Evolutionary conservation across 1,139 yeast species (phyloP).

Genomic region (Blastobotrys ciferrii): DNA sequence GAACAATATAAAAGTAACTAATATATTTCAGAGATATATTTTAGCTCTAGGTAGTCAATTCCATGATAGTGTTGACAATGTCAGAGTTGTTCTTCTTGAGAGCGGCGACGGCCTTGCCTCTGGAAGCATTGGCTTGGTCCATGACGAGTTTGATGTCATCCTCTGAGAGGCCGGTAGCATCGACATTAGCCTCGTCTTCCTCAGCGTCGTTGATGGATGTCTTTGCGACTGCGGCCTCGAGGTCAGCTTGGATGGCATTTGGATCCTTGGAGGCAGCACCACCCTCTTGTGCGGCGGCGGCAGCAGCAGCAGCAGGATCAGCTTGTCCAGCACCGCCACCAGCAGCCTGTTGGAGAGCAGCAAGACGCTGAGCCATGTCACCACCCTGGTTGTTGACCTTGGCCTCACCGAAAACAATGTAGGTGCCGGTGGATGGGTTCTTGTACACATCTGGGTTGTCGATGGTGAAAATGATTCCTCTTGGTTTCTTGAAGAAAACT

Average conservation of each 20-base stretch:
- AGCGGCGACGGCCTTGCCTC: conserved; percentile 88
- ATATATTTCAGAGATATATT: no score
- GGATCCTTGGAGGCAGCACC: conserved; percentile 55
- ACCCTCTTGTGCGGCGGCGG: conserved; percentile 42
- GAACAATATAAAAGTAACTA: no score
- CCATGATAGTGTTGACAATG: conserved; percentile 94
- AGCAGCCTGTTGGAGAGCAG: conserved; percentile 30
- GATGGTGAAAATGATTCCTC: conserved; percentile 89
- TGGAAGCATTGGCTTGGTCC: conserved; percentile 87
- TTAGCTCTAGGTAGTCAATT: conserved; percentile 46
- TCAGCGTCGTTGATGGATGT: conserved; percentile 33
- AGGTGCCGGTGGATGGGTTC: conserved; percentile 85
- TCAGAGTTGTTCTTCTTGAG: conserved; percentile 87
- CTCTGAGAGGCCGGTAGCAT: conserved; percentile 73
- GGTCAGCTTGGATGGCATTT: conserved; percentile 85
- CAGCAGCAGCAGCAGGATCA: conserved; percentile 30
- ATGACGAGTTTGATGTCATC: conserved; percentile 79
- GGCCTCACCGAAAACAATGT: conserved; percentile 97
- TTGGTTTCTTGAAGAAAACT: conserved; percentile 94
- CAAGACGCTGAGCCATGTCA: conserved; percentile 37
- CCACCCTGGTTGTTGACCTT: conserved; percentile 70
- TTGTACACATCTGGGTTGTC: conserved; percentile 94
- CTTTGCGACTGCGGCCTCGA: conserved; percentile 71
- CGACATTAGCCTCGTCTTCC: conserved; percentile 52
- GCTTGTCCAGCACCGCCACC: conserved; percentile 27